Conservation (phyloP, 163 green algal genomes). For the Scenedesmus sp. region DNA sequence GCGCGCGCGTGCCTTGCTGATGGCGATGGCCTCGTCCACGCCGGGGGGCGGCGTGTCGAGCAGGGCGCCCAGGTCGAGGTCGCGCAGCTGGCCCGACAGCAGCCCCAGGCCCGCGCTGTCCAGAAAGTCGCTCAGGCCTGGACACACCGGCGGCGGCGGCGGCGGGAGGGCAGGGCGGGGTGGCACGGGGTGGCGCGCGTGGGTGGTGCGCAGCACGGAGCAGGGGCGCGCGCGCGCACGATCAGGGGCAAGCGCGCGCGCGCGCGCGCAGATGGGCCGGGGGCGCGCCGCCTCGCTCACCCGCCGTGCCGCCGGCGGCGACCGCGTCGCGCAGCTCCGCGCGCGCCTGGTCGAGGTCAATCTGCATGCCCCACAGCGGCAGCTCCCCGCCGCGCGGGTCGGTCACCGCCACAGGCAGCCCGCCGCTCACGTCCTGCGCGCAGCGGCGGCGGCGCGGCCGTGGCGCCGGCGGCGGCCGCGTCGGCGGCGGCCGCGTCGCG, state of each 20-base stretch:
- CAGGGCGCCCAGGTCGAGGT: conserved; percentile 88
- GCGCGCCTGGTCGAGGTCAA: conserved; percentile 74
- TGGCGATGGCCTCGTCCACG: conserved; percentile 90
- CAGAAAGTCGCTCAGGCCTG: conserved; percentile 54
- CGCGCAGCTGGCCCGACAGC: conserved; percentile 83
- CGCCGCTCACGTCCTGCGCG: conserved; percentile 85
- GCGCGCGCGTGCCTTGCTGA: conserved; percentile 94
- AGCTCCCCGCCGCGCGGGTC: conserved; percentile 56
- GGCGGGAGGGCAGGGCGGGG: too few species aligned
- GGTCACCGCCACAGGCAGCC: conserved; percentile 75
- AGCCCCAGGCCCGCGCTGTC: conserved; percentile 76
- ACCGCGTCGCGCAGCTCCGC: conserved; percentile 69
- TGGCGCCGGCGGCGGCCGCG: too few species aligned
- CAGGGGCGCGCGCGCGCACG: too few species aligned
- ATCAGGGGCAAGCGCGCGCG: too few species aligned
- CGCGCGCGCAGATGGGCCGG: too few species aligned
- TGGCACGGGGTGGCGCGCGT: too few species aligned
- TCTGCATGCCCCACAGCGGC: conserved; percentile 92
- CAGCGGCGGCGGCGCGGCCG: neutral
- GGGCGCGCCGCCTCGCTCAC: neutral
- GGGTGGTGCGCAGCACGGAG: too few species aligned
- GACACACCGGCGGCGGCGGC: too few species aligned
- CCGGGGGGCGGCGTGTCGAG: conserved; percentile 94
- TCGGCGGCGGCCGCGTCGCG: too few species aligned
- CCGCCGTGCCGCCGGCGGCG: conserved; percentile 39